Evolutionary conservation across 2,329 filamentous ascomycete genomes (phyloP).

Genomic region (Paraconiothyrium sp.): DNA sequence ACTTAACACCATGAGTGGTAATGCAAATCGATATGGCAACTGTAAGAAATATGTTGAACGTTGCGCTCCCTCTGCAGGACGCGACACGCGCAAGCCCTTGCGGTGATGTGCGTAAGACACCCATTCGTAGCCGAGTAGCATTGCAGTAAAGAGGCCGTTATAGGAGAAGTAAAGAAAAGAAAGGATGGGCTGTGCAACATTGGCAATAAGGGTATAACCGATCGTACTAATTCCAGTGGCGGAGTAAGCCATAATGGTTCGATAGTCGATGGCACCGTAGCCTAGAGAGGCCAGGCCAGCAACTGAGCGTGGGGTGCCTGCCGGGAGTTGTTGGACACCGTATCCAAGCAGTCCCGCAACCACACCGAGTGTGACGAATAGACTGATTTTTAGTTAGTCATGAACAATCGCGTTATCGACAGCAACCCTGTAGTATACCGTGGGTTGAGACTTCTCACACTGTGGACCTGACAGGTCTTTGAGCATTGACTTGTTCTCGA

Average conservation of each 20-base stretch:
- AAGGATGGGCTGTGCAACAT: conserved; percentile 57
- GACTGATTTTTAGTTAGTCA: conserved; percentile 11
- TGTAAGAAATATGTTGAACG: conserved; percentile 54
- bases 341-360: conserved; percentile 15
- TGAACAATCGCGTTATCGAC: not conserved
- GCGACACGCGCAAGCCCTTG: conserved; percentile 51
- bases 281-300: conserved; percentile 16
- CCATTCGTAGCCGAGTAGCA: conserved; percentile 60
- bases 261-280: conserved; percentile 24
- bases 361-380: conserved; percentile 9
- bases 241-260: conserved; percentile 18
- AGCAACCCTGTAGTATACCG: not conserved
- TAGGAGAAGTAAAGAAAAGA: conserved; percentile 58
- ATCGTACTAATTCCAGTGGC: not conserved
- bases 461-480: not conserved
- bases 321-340: conserved; percentile 11
- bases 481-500: not conserved
- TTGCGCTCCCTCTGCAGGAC: conserved; percentile 42
- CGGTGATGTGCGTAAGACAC: conserved; percentile 45
- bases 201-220: conserved; percentile 46
- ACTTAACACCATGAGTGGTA: conserved; percentile 49
- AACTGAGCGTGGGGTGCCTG: conserved; percentile 10
- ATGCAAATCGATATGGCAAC: conserved; percentile 49
- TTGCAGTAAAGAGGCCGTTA: conserved; percentile 58
- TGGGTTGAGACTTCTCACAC: not conserved